Evolutionary conservation across 1,139 yeast genomes (phyloP).

Genomic region (Candida frijolesensis): DNA sequence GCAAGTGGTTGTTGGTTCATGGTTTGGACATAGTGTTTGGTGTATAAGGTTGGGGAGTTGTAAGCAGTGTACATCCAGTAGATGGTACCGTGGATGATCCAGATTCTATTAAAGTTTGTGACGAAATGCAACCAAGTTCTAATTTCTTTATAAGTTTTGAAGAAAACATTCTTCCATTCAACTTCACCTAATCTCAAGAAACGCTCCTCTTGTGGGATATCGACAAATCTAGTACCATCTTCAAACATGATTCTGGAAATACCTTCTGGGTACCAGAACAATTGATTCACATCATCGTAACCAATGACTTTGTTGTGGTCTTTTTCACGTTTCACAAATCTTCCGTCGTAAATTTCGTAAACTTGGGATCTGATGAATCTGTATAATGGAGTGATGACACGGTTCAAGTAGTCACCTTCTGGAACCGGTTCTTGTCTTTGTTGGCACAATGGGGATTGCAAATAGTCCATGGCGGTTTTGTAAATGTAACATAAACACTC

Average conservation of each 20-base stretch:
- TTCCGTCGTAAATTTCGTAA: constrained; percentile 39
- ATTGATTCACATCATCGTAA: constrained; percentile 65
- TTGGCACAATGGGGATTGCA: constrained; percentile 86
- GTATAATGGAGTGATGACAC: constrained; percentile 76
- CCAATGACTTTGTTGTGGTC: constrained; percentile 60
- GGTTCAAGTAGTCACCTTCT: constrained; percentile 92
- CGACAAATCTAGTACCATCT: constrained; percentile 41
- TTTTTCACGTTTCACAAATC: constrained; percentile 43
- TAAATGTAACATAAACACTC: constrained; percentile 91
- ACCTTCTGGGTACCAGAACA: constrained; percentile 60
- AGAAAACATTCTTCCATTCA: constrained; percentile 52
- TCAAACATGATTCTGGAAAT: constrained; percentile 44
- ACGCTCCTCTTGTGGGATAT: constrained; percentile 46
- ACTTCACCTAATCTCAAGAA: constrained; percentile 44
- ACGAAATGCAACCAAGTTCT: constrained; percentile 63
- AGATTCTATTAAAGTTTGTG: constrained; percentile 61
- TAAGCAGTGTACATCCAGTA: constrained; percentile 63
- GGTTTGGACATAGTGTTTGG: constrained; percentile 45
- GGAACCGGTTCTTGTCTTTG: constrained; percentile 88
- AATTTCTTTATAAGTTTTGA: constrained; percentile 56
- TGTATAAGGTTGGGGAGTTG: constrained; percentile 58
- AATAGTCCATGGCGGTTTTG: constrained; percentile 90
- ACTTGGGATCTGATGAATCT: constrained; percentile 60
- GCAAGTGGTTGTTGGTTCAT: constrained; percentile 52
- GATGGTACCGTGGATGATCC: constrained; percentile 60